A percentile compares a stretch with the other conserved stretches of the same genome.
phyloP scores from a whole-genome alignment of 352 stramenopile genomes.

The Phytophthora cryptogea region DNA sequence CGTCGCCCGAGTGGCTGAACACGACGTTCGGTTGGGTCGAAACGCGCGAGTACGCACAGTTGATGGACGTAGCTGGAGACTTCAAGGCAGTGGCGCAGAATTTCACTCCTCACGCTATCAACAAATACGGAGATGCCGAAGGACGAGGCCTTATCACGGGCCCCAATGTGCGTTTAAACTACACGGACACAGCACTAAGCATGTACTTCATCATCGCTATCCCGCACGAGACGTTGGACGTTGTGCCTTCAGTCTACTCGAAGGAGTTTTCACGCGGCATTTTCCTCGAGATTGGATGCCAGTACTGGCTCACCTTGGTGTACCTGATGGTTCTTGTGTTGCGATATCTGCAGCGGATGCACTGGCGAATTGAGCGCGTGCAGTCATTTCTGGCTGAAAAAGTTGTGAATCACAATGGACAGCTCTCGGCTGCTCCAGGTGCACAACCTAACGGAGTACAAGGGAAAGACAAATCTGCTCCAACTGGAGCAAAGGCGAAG shows the following conservation, averaged over 20 bases:
- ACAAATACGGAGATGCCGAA: constrained; percentile 77
- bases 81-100: constrained; percentile 68
- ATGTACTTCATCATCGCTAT: constrained; percentile 87
- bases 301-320: constrained; percentile 57
- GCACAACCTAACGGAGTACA: constrained; percentile 4
- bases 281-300: constrained; percentile 59
- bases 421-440: constrained; percentile 13
- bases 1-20: constrained; percentile 70
- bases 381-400: constrained; percentile 79
- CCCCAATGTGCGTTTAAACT: constrained; percentile 57
- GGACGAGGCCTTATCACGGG: constrained; percentile 60
- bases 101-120: constrained; percentile 63
- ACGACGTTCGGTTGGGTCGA: constrained; percentile 57
- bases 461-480: constrained; percentile 13
- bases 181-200: constrained; percentile 62
- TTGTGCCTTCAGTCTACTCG: constrained; percentile 60
- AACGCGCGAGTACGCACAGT: constrained; percentile 70
- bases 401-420: constrained; percentile 32
- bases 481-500: constrained; percentile 17
- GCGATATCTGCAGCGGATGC: constrained; percentile 70
- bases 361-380: constrained; percentile 81
- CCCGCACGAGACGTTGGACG: constrained; percentile 63
- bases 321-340: constrained; percentile 56
- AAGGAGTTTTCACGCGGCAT: constrained; percentile 76
- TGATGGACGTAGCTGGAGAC: constrained; percentile 63